A percentile compares a stretch with the other conserved stretches of the same genome.
Evolutionary conservation across 2,329 filamentous ascomycete genomes (phyloP).

Genomic region (Lasiodiplodia hormozganensis): DNA sequence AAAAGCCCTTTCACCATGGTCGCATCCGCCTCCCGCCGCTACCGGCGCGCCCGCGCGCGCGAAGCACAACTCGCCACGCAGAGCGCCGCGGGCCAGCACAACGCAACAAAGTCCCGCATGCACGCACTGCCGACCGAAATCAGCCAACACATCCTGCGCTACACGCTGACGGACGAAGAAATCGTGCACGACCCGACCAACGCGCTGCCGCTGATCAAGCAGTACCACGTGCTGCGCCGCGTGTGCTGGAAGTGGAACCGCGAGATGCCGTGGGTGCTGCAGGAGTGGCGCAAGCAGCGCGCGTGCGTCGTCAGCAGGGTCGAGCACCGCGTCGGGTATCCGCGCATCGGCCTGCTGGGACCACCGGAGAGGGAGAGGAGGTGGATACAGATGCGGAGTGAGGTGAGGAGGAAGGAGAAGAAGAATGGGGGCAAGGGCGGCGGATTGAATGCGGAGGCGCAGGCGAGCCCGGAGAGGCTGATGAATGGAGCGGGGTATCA

Average conservation of each 20-base stretch:
- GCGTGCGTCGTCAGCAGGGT: too few relatives aligned
- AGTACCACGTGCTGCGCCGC: neutral
- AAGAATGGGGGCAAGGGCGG: too few relatives aligned
- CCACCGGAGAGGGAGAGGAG: too few relatives aligned
- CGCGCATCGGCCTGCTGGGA: too few relatives aligned
- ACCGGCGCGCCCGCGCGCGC: neutral
- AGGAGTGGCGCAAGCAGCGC: neutral
- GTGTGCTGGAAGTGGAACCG: neutral
- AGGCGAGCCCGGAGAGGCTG: too few relatives aligned
- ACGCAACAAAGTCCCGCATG: neutral
- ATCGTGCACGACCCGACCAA: neutral
- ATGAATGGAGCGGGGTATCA: too few relatives aligned
- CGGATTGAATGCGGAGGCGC: too few relatives aligned
- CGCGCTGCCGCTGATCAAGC: neutral
- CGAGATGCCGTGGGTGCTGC: neutral
- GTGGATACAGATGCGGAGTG: too few relatives aligned
- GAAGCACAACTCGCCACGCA: neutral
- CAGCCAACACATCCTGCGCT: neutral
- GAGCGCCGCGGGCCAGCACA: neutral
- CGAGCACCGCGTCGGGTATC: too few relatives aligned
- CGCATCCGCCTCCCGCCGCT: neutral
- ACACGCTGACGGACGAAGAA: neutral
- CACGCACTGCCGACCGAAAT: neutral
- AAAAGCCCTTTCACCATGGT: neutral
- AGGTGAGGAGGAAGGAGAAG: too few relatives aligned